Percentiles rank a stretch among this genome's conserved stretches.
Evolutionary conservation across 139 green algal species (phyloP).

Genomic region (Micractinium sp.): DNA sequence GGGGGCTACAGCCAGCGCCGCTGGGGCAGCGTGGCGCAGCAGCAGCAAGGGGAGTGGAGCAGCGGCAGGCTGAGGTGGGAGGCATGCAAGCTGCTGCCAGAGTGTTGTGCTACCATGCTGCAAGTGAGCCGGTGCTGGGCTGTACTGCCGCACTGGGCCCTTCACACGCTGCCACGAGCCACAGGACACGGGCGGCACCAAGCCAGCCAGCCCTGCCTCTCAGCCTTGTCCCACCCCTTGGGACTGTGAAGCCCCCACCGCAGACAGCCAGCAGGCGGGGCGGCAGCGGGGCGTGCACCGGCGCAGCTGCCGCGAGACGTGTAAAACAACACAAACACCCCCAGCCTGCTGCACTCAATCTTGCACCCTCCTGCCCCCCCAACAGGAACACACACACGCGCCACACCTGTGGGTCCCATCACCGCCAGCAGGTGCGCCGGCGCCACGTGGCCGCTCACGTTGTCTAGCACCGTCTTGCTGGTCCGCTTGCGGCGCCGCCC

Average conservation of each 20-base stretch:
- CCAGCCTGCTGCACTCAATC: no score
- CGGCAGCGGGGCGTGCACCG: no score
- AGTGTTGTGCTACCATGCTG: no score
- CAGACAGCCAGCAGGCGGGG: neutral
- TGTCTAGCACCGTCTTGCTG: constrained; percentile 37
- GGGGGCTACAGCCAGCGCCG: neutral
- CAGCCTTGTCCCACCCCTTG: neutral
- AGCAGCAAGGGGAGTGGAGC: no score
- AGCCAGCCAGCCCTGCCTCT: no score
- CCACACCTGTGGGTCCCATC: constrained; percentile 48
- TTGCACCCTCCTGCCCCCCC: neutral
- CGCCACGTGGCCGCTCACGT: constrained; percentile 21
- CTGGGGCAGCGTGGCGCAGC: no score
- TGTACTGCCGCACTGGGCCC: no score
- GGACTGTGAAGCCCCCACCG: neutral
- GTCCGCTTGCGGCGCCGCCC: constrained; percentile 8
- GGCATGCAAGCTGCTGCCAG: constrained; percentile 27
- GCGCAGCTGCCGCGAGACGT: neutral
- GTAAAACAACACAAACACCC: neutral
- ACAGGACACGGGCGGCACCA: no score
- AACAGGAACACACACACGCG: neutral
- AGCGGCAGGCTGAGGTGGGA: no score
- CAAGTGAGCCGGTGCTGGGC: no score
- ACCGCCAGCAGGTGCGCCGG: constrained; percentile 50
- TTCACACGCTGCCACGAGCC: no score